These are phyloP conservation scores for Secale cereale DNA, from an alignment of 176 grass and related monocot species.

Conservation along the genomic window DNA sequence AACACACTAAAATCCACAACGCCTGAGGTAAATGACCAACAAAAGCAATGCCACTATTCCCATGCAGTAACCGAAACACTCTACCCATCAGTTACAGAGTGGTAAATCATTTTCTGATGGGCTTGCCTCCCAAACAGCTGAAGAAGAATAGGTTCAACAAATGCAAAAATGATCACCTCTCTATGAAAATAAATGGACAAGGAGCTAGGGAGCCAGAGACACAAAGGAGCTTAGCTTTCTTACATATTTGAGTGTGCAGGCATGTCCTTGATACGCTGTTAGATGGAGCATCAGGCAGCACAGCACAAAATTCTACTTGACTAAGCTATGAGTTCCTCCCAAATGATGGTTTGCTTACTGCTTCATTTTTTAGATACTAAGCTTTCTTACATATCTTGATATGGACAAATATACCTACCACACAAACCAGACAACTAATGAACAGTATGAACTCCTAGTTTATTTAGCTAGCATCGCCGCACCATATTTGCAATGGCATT, in stretches of 20 bases:
- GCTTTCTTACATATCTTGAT: neutral
- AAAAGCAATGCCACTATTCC: neutral
- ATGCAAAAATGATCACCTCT: conserved; percentile 1
- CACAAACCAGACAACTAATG: neutral
- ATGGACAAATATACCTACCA: neutral
- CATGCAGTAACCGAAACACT: neutral
- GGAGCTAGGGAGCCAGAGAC: neutral
- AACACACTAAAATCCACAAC: neutral
- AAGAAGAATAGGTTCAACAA: neutral
- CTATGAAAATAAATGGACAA: neutral
- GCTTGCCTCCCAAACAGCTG: neutral
- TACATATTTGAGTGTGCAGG: neutral
- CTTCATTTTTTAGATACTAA: no score
- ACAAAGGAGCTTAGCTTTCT: neutral
- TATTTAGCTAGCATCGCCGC: neutral
- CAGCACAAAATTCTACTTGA: neutral
- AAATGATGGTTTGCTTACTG: neutral
- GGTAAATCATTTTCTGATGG: neutral
- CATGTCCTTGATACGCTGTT: neutral
- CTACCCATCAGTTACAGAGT: neutral
- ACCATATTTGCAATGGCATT: neutral
- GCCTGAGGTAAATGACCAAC: neutral
- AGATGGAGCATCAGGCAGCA: neutral
- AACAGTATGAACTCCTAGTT: neutral
- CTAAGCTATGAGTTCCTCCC: neutral